These are phyloP conservation scores for Nyssa sinensis DNA, from an alignment of 148 eudicot genomes.

Conservation along the genomic window DNA sequence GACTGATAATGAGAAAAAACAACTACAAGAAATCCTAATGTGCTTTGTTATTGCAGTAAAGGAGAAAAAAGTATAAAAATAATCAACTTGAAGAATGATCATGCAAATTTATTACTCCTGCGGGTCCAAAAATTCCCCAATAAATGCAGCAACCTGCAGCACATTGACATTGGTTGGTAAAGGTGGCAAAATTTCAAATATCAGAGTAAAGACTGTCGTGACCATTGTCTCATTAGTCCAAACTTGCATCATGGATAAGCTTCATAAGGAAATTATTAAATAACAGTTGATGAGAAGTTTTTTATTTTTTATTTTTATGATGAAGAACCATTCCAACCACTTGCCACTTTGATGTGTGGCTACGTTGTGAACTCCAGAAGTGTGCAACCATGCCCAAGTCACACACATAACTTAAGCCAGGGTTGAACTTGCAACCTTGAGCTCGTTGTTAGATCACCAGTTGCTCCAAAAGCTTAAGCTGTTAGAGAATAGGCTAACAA, in stretches of 20 bases:
- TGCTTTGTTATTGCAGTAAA: neutral
- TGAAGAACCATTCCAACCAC: no score
- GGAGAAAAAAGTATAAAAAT: neutral
- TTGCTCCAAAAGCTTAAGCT: no score
- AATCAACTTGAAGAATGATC: neutral
- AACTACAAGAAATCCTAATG: neutral
- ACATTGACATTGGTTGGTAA: neutral
- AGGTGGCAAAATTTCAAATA: neutral
- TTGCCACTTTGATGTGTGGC: no score
- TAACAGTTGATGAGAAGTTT: neutral
- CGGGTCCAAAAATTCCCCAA: neutral
- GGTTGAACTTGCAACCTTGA: no score
- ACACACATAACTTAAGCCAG: no score
- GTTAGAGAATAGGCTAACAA: no score
- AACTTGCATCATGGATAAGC: neutral
- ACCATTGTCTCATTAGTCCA: neutral
- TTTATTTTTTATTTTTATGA: no score
- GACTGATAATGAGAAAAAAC: neutral
- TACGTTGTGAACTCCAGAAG: no score
- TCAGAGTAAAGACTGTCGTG: neutral
- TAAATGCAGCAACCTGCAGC: neutral
- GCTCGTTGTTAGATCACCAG: no score
- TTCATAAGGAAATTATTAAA: no score
- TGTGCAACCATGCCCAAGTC: no score
- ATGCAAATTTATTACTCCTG: neutral